Conservation (phyloP, 139 green algal species). For the Yamagishiella unicocca region DNA sequence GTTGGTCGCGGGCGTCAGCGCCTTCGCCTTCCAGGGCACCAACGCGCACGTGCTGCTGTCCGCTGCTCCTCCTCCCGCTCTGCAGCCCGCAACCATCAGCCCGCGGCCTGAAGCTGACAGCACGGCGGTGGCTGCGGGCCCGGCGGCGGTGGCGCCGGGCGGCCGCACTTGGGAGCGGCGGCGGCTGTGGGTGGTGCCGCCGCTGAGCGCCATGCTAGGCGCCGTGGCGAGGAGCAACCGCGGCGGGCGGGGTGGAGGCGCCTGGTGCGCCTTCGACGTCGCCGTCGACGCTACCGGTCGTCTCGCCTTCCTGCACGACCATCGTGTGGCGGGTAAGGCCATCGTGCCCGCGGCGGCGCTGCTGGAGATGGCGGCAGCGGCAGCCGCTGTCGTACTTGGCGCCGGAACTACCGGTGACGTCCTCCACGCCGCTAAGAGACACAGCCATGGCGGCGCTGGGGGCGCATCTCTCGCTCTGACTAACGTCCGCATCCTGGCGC, state of each 20-base stretch:
- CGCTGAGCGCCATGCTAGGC: constrained; percentile 5
- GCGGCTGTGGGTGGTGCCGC: constrained; percentile 62
- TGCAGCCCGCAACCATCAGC: no score
- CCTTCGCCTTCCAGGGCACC: constrained; percentile 88
- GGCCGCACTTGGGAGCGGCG: constrained; percentile 52
- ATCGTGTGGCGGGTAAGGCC: constrained; percentile 58
- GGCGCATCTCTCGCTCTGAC: constrained; percentile 42
- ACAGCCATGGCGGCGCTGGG: background rate
- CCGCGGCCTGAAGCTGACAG: no score
- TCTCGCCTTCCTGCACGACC: constrained; percentile 72
- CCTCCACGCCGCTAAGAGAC: background rate
- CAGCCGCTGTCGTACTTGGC: background rate
- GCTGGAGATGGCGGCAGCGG: constrained; percentile 70
- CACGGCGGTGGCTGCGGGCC: background rate
- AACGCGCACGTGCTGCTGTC: constrained; percentile 79
- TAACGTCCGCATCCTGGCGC: constrained; percentile 50
- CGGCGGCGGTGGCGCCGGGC: background rate
- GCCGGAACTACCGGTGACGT: background rate
- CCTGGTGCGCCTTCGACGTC: constrained; percentile 42
- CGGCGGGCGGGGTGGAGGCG: background rate
- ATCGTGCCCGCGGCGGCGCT: constrained; percentile 77
- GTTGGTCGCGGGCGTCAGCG: constrained; percentile 68
- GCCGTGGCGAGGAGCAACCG: background rate
- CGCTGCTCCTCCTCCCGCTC: background rate
- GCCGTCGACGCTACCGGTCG: background rate